Evolutionary conservation across 148 eudicot species (phyloP).

Genomic region (Dianthus caryophyllus): DNA sequence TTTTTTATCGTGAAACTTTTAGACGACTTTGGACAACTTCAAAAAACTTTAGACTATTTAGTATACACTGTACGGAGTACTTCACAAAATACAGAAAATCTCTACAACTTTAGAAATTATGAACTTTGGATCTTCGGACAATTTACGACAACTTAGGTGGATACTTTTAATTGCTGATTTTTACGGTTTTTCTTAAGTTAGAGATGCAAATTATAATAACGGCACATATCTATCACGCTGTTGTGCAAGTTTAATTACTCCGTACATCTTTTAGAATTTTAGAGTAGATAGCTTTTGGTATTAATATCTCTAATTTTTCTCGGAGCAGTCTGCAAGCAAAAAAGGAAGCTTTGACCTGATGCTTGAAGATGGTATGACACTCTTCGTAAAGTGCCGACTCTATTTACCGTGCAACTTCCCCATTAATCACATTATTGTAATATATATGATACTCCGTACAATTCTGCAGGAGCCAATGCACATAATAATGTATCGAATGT

Average conservation of each 20-base stretch:
- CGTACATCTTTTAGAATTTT: not conserved
- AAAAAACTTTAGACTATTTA: too few relatives aligned
- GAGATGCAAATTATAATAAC: too few relatives aligned
- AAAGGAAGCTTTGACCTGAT: slow-evolving; percentile 86
- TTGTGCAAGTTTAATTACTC: not conserved
- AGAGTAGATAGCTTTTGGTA: slow-evolving; percentile 3
- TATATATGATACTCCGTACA: not conserved
- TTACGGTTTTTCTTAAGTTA: too few relatives aligned
- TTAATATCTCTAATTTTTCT: slow-evolving; percentile 14
- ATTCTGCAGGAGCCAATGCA: slow-evolving; percentile 57
- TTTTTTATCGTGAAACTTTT: too few relatives aligned
- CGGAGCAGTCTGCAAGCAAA: slow-evolving; percentile 60
- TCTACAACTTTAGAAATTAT: too few relatives aligned
- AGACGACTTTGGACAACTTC: too few relatives aligned
- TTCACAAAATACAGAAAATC: too few relatives aligned
- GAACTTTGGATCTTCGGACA: too few relatives aligned
- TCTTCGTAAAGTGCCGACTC: slow-evolving; percentile 3
- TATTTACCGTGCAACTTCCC: not conserved
- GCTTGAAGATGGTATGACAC: slow-evolving; percentile 88
- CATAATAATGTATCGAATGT: slow-evolving; percentile 36
- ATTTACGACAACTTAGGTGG: too few relatives aligned
- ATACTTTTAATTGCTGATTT: too few relatives aligned
- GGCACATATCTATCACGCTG: not conserved
- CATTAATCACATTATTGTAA: not conserved
- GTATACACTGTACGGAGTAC: too few relatives aligned